These are phyloP conservation scores for Sedum album DNA, from an alignment of 164 flowering plant genomes.

Conservation along the genomic window DNA sequence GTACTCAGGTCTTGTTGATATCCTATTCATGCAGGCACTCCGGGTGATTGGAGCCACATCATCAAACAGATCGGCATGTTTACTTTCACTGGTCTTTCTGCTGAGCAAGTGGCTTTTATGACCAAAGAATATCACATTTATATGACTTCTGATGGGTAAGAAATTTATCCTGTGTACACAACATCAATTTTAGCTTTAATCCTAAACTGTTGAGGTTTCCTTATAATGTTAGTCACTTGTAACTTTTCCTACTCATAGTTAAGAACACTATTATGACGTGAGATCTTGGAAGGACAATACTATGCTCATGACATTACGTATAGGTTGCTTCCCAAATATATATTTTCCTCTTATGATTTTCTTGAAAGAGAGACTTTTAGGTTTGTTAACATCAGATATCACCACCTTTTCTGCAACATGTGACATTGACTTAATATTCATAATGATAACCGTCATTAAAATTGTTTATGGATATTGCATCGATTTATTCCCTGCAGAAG, in stretches of 20 bases:
- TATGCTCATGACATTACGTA: no score
- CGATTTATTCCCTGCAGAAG: slow-evolving; percentile 47
- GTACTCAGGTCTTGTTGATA: not conserved
- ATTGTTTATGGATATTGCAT: not conserved
- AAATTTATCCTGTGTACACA: not conserved
- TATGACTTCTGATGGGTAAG: slow-evolving; percentile 98
- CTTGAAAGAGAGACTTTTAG: not conserved
- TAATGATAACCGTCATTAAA: not conserved
- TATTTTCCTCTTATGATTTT: no score
- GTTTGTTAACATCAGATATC: not conserved
- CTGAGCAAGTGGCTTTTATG: slow-evolving; percentile 87
- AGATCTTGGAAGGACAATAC: no score
- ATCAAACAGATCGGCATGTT: slow-evolving; percentile 99
- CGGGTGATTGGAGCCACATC: slow-evolving; percentile 99
- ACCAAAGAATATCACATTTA: slow-evolving; percentile 89
- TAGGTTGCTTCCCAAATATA: no score
- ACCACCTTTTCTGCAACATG: slow-evolving; percentile 3
- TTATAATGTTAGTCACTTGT: not conserved
- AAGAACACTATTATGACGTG: no score
- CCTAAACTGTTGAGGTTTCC: not conserved
- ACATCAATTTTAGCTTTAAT: not conserved
- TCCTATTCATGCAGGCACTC: slow-evolving; percentile 51
- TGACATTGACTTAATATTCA: not conserved
- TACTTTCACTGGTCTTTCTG: slow-evolving; percentile 87
- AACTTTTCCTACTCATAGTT: not conserved